Percentiles rank a stretch among this genome's conserved stretches.
Evolutionary conservation across 495 filamentous ascomycete genomes (phyloP).

Genomic region (Glonium stellatum): DNA sequence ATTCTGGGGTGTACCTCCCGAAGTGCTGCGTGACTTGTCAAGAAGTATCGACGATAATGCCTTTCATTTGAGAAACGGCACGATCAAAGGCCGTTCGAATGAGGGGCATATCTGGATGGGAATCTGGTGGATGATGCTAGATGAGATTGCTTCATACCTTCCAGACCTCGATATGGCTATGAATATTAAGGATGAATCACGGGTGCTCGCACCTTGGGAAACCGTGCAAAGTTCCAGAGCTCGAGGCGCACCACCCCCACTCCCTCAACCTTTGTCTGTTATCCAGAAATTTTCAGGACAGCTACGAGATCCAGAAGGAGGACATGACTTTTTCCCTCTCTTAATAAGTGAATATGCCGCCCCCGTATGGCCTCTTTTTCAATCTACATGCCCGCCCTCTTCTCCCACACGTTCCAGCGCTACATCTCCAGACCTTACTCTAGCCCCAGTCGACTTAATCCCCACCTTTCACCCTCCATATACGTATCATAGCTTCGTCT

Average conservation of each 20-base stretch:
- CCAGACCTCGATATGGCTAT: constrained; percentile 33
- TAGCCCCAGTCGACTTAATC: neutral
- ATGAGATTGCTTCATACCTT: constrained; percentile 4
- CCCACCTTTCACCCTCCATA: constrained; percentile 20
- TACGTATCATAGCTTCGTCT: constrained; percentile 31
- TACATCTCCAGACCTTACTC: neutral
- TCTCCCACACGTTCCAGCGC: constrained; percentile 24
- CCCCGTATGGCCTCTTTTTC: constrained; percentile 27
- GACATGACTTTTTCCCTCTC: neutral
- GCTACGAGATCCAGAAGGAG: constrained; percentile 8
- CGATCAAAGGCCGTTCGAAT: constrained; percentile 20
- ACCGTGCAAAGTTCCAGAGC: constrained; percentile 24
- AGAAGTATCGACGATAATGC: constrained; percentile 12
- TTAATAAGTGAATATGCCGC: constrained; percentile 4
- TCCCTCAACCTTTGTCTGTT: neutral
- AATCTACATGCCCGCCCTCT: constrained; percentile 28
- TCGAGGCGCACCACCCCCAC: constrained; percentile 12
- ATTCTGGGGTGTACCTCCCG: constrained; percentile 29
- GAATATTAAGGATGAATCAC: constrained; percentile 32
- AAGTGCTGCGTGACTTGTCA: constrained; percentile 22
- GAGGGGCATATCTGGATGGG: constrained; percentile 23
- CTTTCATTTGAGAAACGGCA: constrained; percentile 27
- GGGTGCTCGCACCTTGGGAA: constrained; percentile 32
- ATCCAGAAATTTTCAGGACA: constrained; percentile 9
- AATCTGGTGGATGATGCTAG: constrained; percentile 24